phyloP scores from a whole-genome alignment of 1,139 yeast species.

The Yamadazyma songkhlaensis region DNA sequence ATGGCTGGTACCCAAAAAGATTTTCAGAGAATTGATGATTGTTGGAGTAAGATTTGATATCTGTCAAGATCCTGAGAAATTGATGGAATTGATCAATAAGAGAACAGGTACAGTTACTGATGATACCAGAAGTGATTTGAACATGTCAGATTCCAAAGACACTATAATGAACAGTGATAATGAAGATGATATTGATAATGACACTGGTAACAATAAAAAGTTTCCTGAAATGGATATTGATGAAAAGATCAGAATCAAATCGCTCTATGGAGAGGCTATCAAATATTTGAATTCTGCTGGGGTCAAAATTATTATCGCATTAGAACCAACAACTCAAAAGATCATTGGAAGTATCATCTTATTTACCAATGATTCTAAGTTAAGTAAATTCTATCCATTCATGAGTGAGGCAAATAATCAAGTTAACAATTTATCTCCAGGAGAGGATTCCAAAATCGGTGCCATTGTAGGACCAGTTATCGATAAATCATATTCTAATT shows the following conservation, averaged over 20 bases:
- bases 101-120: conserved; percentile 7
- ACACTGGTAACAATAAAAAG: conserved; percentile 4
- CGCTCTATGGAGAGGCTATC: conserved; percentile 25
- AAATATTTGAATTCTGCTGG: conserved; percentile 24
- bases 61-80: conserved; percentile 40
- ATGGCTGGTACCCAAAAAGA: conserved; percentile 57
- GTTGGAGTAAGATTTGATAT: conserved; percentile 61
- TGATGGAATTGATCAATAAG: conserved; percentile 31
- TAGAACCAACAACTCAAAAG: conserved; percentile 53
- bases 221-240: conserved; percentile 7
- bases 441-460: conserved; percentile 30
- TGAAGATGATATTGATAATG: not conserved
- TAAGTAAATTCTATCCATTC: conserved; percentile 54
- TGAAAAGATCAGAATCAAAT: conserved; percentile 15
- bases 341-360: conserved; percentile 56
- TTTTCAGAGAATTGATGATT: conserved; percentile 55
- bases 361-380: conserved; percentile 46
- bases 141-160: conserved; percentile 7
- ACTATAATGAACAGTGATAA: conserved; percentile 5
- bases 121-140: conserved; percentile 6
- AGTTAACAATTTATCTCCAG: conserved; percentile 6
- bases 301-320: conserved; percentile 51
- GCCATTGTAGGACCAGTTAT: conserved; percentile 58
- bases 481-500: conserved; percentile 53
- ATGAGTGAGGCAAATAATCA: conserved; percentile 27